phyloP scores from a whole-genome alignment of 768 basidiomycete genomes.

The Pleurotus eryngii region DNA sequence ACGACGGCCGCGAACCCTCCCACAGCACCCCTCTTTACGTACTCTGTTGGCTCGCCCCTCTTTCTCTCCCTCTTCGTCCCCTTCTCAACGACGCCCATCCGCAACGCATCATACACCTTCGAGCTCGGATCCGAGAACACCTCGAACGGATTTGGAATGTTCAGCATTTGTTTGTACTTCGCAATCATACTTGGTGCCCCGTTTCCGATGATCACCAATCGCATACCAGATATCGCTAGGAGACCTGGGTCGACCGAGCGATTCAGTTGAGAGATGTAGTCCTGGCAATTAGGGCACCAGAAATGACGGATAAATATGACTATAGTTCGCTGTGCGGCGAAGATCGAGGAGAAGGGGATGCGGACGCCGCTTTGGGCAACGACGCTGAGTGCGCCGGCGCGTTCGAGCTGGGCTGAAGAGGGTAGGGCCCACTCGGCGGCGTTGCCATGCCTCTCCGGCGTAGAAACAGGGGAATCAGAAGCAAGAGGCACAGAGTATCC shows the following conservation, averaged over 20 bases:
- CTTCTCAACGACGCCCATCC: constrained; percentile 45
- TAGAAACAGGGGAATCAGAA: background rate
- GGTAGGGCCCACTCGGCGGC: constrained; percentile 47
- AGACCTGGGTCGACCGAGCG: constrained; percentile 39
- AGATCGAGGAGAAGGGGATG: constrained; percentile 67
- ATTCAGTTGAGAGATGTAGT: constrained; percentile 74
- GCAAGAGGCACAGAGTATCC: background rate
- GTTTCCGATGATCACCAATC: constrained; percentile 74
- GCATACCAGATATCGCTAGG: constrained; percentile 34
- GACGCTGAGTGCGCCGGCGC: constrained; percentile 61
- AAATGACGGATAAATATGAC: constrained; percentile 88
- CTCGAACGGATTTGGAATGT: constrained; percentile 61
- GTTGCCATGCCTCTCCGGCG: background rate
- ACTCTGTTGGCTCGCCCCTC: constrained; percentile 22
- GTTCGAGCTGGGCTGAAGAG: constrained; percentile 50
- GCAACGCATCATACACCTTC: constrained; percentile 66
- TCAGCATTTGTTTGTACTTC: constrained; percentile 76
- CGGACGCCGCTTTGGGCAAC: constrained; percentile 65
- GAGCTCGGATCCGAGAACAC: constrained; percentile 80
- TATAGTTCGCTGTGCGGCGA: constrained; percentile 51
- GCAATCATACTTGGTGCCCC: constrained; percentile 75
- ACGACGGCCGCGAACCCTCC: constrained; percentile 75
- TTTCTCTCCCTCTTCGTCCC: constrained; percentile 2
- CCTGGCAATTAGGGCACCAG: constrained; percentile 85
- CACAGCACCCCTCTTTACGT: constrained; percentile 63